Evolutionary conservation across 78 protist species (phyloP).

Genomic region (Goniomonas avonlea): DNA sequence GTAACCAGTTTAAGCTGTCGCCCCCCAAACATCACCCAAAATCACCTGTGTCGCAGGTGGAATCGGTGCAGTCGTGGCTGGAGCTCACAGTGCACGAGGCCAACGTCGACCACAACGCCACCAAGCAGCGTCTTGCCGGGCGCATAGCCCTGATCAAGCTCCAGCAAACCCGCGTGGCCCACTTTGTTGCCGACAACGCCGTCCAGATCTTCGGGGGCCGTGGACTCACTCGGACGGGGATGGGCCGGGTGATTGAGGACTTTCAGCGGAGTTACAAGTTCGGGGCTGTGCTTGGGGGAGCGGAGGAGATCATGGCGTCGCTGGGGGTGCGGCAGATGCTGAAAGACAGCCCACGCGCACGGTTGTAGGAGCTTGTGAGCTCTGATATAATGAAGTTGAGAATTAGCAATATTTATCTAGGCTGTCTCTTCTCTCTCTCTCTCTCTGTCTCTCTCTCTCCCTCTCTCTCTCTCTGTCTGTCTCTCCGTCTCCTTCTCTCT

Average conservation of each 20-base stretch:
- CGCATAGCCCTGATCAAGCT: not conserved
- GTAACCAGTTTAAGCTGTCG: too few species aligned
- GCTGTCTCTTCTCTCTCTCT: too few species aligned
- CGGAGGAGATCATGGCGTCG: not conserved
- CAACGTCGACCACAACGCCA: not conserved
- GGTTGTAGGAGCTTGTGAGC: too few species aligned
- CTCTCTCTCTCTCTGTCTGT: not conserved
- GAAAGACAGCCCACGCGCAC: too few species aligned
- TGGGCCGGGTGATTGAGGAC: not conserved
- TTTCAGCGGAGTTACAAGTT: not conserved
- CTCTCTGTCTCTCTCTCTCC: not conserved
- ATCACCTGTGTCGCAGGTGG: too few species aligned
- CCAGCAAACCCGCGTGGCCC: not conserved
- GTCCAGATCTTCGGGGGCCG: slow-evolving; percentile 4
- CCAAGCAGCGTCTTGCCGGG: not conserved
- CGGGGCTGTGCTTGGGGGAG: not conserved
- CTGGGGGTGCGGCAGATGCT: not conserved
- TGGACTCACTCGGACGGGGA: not conserved
- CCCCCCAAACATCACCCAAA: too few species aligned
- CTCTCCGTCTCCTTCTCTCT: too few species aligned
- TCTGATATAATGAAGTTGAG: too few species aligned
- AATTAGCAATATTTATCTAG: too few species aligned
- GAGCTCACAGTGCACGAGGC: not conserved
- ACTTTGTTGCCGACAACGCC: not conserved
- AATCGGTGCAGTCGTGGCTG: not conserved